These are phyloP conservation scores for Pleurotus platypus DNA, from an alignment of 768 basidiomycete species.

Conservation along the genomic window DNA sequence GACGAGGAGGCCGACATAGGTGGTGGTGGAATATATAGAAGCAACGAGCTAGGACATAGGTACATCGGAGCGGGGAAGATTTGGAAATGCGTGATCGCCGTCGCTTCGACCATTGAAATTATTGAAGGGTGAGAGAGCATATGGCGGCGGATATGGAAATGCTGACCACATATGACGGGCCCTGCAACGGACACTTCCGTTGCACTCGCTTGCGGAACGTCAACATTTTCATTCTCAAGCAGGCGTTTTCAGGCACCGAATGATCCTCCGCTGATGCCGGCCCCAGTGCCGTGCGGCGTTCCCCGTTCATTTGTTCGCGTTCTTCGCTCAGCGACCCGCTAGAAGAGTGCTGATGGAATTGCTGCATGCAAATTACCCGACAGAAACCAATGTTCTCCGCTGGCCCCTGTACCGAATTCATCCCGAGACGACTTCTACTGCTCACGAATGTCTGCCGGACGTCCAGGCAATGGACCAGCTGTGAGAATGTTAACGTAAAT, in stretches of 20 bases:
- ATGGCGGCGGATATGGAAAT: conserved; percentile 3
- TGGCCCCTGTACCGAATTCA: too few relatives aligned
- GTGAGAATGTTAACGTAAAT: neutral
- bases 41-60: conserved; percentile 10
- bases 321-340: neutral
- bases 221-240: neutral
- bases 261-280: neutral
- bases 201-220: neutral
- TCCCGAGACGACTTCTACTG: too few relatives aligned
- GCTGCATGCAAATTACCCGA: neutral
- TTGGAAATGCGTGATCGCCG: conserved; percentile 3
- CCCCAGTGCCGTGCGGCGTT: neutral
- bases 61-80: conserved; percentile 5
- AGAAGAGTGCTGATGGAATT: conserved; percentile 1
- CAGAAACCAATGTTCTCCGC: neutral
- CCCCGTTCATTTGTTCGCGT: neutral
- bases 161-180: neutral
- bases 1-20: conserved; percentile 4
- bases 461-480: too few relatives aligned
- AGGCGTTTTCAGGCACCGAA: neutral
- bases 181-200: neutral
- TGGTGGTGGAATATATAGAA: conserved; percentile 13
- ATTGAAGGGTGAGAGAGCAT: conserved; percentile 2
- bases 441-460: too few relatives aligned
- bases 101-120: neutral